These are phyloP conservation scores for Fusarium sp. DNA, from an alignment of 2,329 filamentous ascomycete genomes.

Conservation along the genomic window DNA sequence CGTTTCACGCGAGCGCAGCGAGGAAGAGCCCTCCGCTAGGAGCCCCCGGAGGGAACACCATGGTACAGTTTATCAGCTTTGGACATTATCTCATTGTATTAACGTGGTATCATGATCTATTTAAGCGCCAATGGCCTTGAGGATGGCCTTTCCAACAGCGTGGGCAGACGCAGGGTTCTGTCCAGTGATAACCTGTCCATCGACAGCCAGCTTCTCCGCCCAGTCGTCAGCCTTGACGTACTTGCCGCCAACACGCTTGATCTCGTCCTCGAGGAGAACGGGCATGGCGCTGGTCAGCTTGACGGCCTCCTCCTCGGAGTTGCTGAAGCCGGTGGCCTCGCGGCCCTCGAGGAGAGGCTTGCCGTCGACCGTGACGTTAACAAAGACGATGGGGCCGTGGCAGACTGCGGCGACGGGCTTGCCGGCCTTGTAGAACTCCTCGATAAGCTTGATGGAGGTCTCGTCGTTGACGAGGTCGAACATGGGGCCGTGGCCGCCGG, in stretches of 20 bases:
- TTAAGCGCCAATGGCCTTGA: conserved; percentile 53
- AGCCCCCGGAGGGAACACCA: background rate
- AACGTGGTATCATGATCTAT: conserved; percentile 1
- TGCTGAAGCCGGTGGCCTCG: conserved; percentile 69
- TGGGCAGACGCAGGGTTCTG: conserved; percentile 66
- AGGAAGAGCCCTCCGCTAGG: background rate
- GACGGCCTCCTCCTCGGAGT: conserved; percentile 63
- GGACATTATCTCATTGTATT: background rate
- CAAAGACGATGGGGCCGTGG: conserved; percentile 72
- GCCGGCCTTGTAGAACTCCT: conserved; percentile 67
- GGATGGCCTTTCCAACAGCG: conserved; percentile 61
- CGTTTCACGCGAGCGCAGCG: background rate
- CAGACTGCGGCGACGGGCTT: conserved; percentile 75
- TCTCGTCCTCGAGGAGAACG: conserved; percentile 65
- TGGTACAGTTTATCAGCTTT: background rate
- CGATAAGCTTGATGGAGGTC: conserved; percentile 66
- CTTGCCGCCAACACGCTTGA: conserved; percentile 61
- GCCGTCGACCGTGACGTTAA: conserved; percentile 65
- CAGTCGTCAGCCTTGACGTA: conserved; percentile 66
- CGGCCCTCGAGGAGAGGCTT: conserved; percentile 64
- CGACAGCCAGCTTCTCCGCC: conserved; percentile 59
- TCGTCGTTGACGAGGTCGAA: conserved; percentile 69
- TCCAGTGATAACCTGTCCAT: conserved; percentile 64
- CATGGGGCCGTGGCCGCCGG: conserved; percentile 70
- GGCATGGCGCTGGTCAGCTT: conserved; percentile 64